Percentiles rank a stretch among this genome's conserved stretches.
Conservation (phyloP, 192 early-diverging fungal genomes). For the Entomortierella beljakovae region DNA sequence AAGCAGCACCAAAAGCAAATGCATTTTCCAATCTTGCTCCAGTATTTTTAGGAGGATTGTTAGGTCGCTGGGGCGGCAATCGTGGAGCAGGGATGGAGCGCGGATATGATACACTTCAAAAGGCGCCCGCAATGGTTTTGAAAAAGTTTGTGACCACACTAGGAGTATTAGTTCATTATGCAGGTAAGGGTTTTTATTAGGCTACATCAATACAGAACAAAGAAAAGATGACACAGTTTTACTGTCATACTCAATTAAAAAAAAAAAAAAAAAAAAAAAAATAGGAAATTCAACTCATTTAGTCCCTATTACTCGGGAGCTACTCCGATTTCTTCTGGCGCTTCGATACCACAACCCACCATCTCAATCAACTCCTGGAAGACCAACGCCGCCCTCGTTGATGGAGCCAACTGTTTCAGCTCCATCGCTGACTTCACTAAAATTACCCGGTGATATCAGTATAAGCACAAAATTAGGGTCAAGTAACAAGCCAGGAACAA, state of each 20-base stretch:
- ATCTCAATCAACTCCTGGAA: conserved; percentile 6
- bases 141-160: conserved; percentile 47
- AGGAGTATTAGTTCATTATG: conserved; percentile 27
- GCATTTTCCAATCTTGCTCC: conserved; percentile 45
- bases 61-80: conserved; percentile 54
- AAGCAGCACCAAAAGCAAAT: conserved; percentile 40
- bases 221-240: no score
- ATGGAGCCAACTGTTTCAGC: conserved; percentile 2
- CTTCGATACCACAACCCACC: conserved; percentile 41
- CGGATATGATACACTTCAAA: conserved; percentile 39
- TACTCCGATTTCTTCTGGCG: conserved; percentile 35
- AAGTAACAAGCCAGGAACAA: not conserved
- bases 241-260: no score
- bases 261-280: no score
- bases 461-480: not conserved
- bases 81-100: conserved; percentile 44
- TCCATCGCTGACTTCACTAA: conserved; percentile 30
- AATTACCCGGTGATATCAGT: conserved; percentile 14
- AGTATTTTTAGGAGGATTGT: conserved; percentile 28
- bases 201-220: no score
- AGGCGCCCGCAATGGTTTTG: conserved; percentile 30
- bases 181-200: conserved; percentile 15
- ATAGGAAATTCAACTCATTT: conserved; percentile 46
- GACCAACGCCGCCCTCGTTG: not conserved
- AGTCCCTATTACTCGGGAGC: conserved; percentile 31